These are phyloP conservation scores for Arthrobotrys conoides DNA, from an alignment of 2,329 filamentous ascomycete species.

Conservation along the genomic window DNA sequence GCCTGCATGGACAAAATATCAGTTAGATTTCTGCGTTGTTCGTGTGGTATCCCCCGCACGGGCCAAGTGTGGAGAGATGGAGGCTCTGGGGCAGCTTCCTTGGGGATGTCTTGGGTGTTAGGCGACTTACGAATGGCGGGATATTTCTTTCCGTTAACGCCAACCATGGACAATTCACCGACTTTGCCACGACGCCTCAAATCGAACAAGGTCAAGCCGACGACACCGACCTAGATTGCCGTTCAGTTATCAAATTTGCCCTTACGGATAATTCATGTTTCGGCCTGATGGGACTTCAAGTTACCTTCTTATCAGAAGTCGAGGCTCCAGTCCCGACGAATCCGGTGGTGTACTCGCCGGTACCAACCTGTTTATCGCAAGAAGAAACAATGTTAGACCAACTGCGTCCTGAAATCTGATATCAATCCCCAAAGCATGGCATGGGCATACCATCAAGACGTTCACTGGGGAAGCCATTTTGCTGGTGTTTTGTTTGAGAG, in stretches of 20 bases:
- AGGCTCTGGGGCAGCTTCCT: slow-evolving; percentile 18
- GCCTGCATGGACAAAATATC: slow-evolving; percentile 69
- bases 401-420: slow-evolving; percentile 32
- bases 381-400: slow-evolving; percentile 57
- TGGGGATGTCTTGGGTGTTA: slow-evolving; percentile 7
- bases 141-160: slow-evolving; percentile 89
- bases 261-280: slow-evolving; percentile 19
- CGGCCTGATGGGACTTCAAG: slow-evolving; percentile 8
- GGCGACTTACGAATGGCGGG: slow-evolving; percentile 82
- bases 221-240: slow-evolving; percentile 78
- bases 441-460: slow-evolving; percentile 76
- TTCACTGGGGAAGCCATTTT: slow-evolving; percentile 70
- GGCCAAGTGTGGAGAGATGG: slow-evolving; percentile 41
- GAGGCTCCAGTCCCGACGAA: slow-evolving; percentile 88
- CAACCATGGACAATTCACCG: slow-evolving; percentile 86
- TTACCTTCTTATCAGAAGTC: slow-evolving; percentile 86
- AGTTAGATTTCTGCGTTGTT: slow-evolving; percentile 53
- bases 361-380: slow-evolving; percentile 76
- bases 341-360: slow-evolving; percentile 96
- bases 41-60: slow-evolving; percentile 26
- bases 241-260: slow-evolving; percentile 37
- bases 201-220: slow-evolving; percentile 90
- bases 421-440: background rate
- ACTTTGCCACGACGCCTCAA: slow-evolving; percentile 90
- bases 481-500: slow-evolving; percentile 67